Conservation (phyloP, 2,329 filamentous ascomycete species). For the Cladosporium sp. region DNA sequence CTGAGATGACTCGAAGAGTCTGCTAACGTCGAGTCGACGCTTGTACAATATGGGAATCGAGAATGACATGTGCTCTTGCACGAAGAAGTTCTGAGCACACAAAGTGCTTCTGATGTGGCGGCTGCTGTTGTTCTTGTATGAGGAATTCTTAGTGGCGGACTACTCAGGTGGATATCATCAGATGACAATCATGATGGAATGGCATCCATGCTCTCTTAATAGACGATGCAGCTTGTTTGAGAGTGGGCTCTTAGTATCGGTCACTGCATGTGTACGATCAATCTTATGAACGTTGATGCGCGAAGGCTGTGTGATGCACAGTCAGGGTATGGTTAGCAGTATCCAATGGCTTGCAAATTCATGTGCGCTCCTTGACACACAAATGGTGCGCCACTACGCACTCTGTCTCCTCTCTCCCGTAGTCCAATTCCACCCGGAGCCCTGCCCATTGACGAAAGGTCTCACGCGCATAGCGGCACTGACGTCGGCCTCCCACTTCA, state of each 20-base stretch:
- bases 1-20: not conserved
- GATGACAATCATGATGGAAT: too few species aligned
- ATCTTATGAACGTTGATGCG: not conserved
- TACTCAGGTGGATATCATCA: too few species aligned
- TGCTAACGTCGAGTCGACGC: too few species aligned
- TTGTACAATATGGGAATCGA: too few species aligned
- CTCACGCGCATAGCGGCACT: conserved; percentile 29
- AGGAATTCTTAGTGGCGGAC: too few species aligned
- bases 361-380: too few species aligned
- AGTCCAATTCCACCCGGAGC: not conserved
- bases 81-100: too few species aligned
- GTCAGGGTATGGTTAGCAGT: not conserved
- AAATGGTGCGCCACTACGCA: not conserved
- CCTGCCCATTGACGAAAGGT: conserved; percentile 18
- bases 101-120: too few species aligned
- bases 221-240: too few species aligned
- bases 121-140: too few species aligned
- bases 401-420: not conserved
- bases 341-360: not conserved
- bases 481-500: conserved; percentile 58
- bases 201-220: too few species aligned
- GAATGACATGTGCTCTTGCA: too few species aligned
- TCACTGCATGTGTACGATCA: not conserved
- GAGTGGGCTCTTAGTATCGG: not conserved
- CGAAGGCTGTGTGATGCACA: not conserved